Base-by-base conservation (phyloP, 257 asterid species). In the Marsdenia floribunda region DNA sequence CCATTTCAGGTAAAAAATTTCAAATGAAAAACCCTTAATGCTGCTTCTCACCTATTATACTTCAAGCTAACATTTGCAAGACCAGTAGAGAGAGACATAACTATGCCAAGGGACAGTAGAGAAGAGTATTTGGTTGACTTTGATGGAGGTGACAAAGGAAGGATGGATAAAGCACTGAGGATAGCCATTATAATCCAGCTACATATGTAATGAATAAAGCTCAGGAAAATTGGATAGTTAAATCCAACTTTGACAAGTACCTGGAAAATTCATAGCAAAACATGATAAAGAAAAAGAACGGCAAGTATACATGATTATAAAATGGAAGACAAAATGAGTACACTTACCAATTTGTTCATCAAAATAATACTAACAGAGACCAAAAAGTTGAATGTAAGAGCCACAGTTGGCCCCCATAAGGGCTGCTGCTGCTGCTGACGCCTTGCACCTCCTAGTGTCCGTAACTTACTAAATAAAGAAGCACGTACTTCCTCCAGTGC, bases 1-100 rank as follows among this genome's bases (percentile, higher is more conserved):
- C 42, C 42, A 79, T 38, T 63, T 26, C 6, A 55, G 69, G 72
- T 47, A 33, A 65, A 73, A 55, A 40, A 8, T 19, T 49, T 33
- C 29, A 55, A 60, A 33, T 10, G 67, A 74, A 33, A 22, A 24
- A 53, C 54, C 33, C 42, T 22, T 53, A 33, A 38, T 38, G 63
- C 38, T 37, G 73, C 60, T 71, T 54, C 84, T 82, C 80, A 89
- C 99, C 99, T 95, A 83, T 95, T 95, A 81, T 87, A 92, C 84
- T 90, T 92, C 86, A 95, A 88, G 90, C 99, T 95, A 54, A 95
- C 97, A 82, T 95, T 95, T 21, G 99, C 99, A 79, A 92, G 98
- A 74, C 99, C 99, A 38, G 98, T 95, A 80, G 99, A 95, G 82
- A 95, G 91, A 57, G 99, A 92, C 99, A 95, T 95, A 73, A 95